These are phyloP conservation scores for Phytophthora chlamydospora DNA, from an alignment of 352 stramenopile species.

Conservation along the genomic window DNA sequence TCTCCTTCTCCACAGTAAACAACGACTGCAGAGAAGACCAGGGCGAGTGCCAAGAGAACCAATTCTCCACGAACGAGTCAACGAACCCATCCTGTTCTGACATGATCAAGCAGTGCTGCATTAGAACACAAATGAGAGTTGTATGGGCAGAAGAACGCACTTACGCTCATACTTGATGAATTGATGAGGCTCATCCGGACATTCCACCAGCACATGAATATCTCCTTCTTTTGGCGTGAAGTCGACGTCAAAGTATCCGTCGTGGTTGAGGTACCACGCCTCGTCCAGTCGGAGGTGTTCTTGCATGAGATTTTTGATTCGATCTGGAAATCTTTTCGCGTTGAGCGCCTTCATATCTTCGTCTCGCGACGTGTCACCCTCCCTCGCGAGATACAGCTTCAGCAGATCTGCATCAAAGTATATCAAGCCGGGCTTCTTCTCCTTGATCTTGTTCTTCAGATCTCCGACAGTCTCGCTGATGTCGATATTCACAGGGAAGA, in stretches of 20 bases:
- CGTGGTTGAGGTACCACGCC: slow-evolving; percentile 14
- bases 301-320: slow-evolving; percentile 33
- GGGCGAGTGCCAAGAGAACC: slow-evolving; percentile 28
- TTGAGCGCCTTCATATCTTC: slow-evolving; percentile 17
- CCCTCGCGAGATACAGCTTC: slow-evolving; percentile 37
- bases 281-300: slow-evolving; percentile 20
- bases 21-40: slow-evolving; percentile 35
- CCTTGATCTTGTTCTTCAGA: slow-evolving; percentile 44
- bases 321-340: slow-evolving; percentile 19
- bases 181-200: slow-evolving; percentile 20
- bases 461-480: slow-evolving; percentile 24
- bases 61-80: slow-evolving; percentile 27
- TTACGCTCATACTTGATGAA: slow-evolving; percentile 21
- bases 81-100: slow-evolving; percentile 32
- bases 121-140: too few species aligned
- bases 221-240: slow-evolving; percentile 23
- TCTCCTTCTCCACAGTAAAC: slow-evolving; percentile 33
- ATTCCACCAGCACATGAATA: slow-evolving; percentile 36
- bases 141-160: too few species aligned
- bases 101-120: slow-evolving; percentile 32
- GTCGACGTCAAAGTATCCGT: slow-evolving; percentile 18
- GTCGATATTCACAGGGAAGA: slow-evolving; percentile 32
- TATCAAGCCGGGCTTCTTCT: slow-evolving; percentile 19
- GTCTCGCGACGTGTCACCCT: slow-evolving; percentile 15
- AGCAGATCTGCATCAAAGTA: slow-evolving; percentile 21